Evolutionary conservation across 2,329 filamentous ascomycete genomes (phyloP), one percentile per base, ranked within the genome.

Genomic region (Capronia americana): DNA sequence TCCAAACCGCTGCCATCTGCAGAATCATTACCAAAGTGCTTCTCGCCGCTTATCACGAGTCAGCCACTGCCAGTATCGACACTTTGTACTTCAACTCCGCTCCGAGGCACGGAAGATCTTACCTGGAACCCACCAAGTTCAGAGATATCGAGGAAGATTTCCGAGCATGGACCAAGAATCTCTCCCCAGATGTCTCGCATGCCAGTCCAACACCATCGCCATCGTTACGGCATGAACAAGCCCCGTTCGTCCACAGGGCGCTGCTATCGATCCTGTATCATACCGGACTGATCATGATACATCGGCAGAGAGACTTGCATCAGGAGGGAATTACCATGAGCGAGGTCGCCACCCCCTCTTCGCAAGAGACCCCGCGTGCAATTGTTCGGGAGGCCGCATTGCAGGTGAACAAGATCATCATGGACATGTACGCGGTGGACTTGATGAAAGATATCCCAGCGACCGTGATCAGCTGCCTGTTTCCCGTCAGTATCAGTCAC

Each of bases 351-450:
- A 11, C 30, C 32, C 20, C 3, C 3, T 20, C n/a, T 12, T 10
- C 12, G 1, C 14, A 34, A 41, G 56, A 44, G n/a, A 5, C 56
- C 1, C 34, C 63, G 6, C 28, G 57, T 26, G 57, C 32, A 7
- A 30, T 65, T 8, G 51, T 65, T 7, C 50, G 63, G 5, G n/a
- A 26, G n/a, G 57, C 57, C 14, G 63, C 63, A 17, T 17, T n/a
- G 17, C 50, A 65, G 17, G 54, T 65, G 17, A 65, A 53, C 63
- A 53, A 61, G 26, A 61, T 61, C 50, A 53, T 58, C 26, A 65
- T 65, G 63, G 63, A 61, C 23, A 48, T 57, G 5, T 65, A 61
- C 20, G 32, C 41, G 8, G 50, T 26, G 32, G 57, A 65, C 24
- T 20, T 65, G 38, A 48, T 65, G 48, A 48, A 57, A 17, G 54